Percentiles rank a stretch among this genome's conserved stretches.
Evolutionary conservation across 208 protist genomes (phyloP).

Genomic region (Trypanosoma platydactyli): DNA sequence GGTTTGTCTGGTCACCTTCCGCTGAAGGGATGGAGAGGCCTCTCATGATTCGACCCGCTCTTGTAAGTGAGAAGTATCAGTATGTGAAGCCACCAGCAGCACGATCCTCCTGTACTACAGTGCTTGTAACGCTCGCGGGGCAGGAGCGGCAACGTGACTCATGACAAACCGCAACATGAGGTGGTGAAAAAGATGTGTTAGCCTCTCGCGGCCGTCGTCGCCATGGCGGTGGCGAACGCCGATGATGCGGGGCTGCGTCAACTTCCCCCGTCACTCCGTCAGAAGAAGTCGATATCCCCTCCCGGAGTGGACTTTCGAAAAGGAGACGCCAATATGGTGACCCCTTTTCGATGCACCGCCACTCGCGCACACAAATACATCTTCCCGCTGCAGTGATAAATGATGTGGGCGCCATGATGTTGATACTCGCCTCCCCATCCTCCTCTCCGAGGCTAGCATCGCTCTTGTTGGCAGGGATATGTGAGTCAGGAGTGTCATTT

Average conservation of each 20-base stretch:
- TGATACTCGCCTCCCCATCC: neutral
- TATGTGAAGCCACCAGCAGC: slow-evolving; percentile 1
- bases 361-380: slow-evolving; percentile 56
- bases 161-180: neutral
- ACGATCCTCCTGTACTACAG: neutral
- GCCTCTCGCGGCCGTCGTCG: slow-evolving; percentile 9
- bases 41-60: slow-evolving; percentile 22
- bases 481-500: neutral
- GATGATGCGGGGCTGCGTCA: neutral
- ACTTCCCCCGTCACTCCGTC: neutral
- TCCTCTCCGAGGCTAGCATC: neutral
- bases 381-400: slow-evolving; percentile 65
- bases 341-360: slow-evolving; percentile 25
- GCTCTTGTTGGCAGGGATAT: neutral
- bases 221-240: slow-evolving; percentile 2
- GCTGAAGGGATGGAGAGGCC: neutral
- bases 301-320: slow-evolving; percentile 23
- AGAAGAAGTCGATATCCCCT: neutral
- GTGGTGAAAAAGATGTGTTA: slow-evolving; percentile 3
- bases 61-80: slow-evolving; percentile 18
- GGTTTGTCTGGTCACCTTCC: neutral
- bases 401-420: slow-evolving; percentile 45
- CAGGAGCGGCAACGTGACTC: slow-evolving; percentile 17
- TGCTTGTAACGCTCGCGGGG: neutral
- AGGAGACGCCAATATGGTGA: slow-evolving; percentile 56